Conservation (phyloP, 2,329 filamentous ascomycete species). For the Monosporascus sp. region DNA sequence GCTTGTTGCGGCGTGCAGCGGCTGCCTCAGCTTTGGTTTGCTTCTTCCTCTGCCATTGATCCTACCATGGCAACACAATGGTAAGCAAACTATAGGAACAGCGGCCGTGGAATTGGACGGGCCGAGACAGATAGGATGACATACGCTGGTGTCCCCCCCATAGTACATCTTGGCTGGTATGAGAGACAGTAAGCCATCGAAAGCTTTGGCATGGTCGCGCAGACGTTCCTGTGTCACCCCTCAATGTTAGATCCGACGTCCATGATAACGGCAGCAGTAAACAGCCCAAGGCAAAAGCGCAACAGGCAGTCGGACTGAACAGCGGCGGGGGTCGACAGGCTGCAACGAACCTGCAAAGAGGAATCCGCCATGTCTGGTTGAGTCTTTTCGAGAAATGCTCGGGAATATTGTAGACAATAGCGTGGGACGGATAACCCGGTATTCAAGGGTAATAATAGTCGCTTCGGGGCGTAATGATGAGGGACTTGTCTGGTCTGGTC, state of each 20-base stretch:
- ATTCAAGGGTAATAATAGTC: not conserved
- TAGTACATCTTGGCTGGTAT: conserved; percentile 92
- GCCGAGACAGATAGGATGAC: conserved; percentile 30
- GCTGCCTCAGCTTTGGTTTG: conserved; percentile 86
- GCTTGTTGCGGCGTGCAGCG: conserved; percentile 78
- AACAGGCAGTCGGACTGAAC: conserved; percentile 8
- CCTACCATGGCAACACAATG: conserved; percentile 42
- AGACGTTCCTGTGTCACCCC: conserved; percentile 43
- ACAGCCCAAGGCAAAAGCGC: no score
- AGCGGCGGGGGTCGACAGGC: conserved; percentile 11
- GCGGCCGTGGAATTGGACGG: not conserved
- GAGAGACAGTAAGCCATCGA: conserved; percentile 79
- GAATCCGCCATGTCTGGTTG: conserved; percentile 35
- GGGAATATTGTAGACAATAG: no score
- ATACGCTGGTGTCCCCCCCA: conserved; percentile 75
- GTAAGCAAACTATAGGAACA: conserved; percentile 8
- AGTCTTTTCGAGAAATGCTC: not conserved
- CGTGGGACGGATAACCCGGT: not conserved
- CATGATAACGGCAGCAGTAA: not conserved
- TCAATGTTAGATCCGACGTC: not conserved
- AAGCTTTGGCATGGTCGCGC: conserved; percentile 63
- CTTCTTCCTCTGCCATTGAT: conserved; percentile 93
- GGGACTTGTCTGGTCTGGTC: not conserved
- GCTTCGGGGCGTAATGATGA: not conserved
- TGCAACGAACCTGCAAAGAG: conserved; percentile 41